Percentiles rank a stretch among this genome's conserved stretches.
Evolutionary conservation across 139 green algal species (phyloP).

Genomic region (Coccomyxa sp.): DNA sequence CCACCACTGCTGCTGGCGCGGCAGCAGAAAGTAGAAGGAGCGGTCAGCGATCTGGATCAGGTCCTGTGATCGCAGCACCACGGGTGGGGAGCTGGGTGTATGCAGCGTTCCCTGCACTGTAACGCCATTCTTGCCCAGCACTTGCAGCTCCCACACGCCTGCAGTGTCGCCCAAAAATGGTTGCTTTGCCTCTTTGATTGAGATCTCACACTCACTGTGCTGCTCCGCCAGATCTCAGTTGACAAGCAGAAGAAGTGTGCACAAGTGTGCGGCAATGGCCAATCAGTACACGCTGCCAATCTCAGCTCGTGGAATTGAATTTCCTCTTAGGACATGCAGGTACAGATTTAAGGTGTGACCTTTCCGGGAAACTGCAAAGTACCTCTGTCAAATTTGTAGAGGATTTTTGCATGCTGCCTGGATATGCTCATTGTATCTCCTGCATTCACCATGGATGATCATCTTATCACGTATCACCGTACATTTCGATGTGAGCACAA

Average conservation of each 20-base stretch:
- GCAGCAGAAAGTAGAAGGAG: conserved; percentile 76
- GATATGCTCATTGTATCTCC: conserved; percentile 62
- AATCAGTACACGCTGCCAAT: not conserved
- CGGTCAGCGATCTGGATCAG: conserved; percentile 61
- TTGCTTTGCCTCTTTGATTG: conserved; percentile 35
- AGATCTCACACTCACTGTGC: not conserved
- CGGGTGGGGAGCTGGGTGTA: conserved; percentile 8
- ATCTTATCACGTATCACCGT: not conserved
- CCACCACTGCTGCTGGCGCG: conserved; percentile 19
- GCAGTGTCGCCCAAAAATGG: not conserved
- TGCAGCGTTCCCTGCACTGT: conserved; percentile 32
- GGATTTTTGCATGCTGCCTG: conserved; percentile 55
- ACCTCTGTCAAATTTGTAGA: not conserved
- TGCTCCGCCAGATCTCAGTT: no score
- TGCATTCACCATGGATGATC: not conserved
- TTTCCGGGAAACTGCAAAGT: not conserved
- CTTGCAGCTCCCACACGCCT: conserved; percentile 42
- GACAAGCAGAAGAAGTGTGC: not conserved
- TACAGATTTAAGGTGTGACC: not conserved
- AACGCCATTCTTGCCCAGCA: conserved; percentile 81
- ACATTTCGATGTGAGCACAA: not conserved
- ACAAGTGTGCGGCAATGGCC: not conserved
- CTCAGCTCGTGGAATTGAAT: not conserved
- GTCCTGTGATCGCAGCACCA: conserved; percentile 39
- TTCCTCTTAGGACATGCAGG: not conserved